Evolutionary conservation across 164 flowering plant species (phyloP).

Genomic region (Cinnamomum micranthum): DNA sequence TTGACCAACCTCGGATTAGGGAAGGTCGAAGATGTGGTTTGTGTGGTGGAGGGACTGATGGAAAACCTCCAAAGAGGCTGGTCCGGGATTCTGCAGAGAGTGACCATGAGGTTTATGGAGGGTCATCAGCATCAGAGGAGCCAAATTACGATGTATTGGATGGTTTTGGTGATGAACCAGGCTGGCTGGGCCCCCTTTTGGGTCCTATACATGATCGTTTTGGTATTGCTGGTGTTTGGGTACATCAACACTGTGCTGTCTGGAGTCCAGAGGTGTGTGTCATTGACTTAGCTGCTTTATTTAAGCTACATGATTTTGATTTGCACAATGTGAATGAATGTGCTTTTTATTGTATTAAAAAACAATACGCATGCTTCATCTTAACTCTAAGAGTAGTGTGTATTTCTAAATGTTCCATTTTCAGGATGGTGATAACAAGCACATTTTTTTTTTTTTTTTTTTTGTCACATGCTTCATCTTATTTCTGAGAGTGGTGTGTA

Average conservation of each 20-base stretch:
- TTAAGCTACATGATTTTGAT: constrained; percentile 13
- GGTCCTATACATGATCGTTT: constrained; percentile 92
- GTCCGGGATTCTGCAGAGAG: constrained; percentile 56
- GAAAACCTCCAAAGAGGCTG: constrained; percentile 83
- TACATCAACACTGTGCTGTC: constrained; percentile 98
- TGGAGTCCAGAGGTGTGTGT: constrained; percentile 98
- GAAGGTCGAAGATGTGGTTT: constrained; percentile 90
- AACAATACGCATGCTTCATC: neutral
- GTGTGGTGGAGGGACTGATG: constrained; percentile 89
- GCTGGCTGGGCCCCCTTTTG: constrained; percentile 94
- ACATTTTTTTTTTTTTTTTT: too few relatives aligned
- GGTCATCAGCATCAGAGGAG: constrained; percentile 80
- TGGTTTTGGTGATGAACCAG: constrained; percentile 97
- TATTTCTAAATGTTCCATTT: too few relatives aligned
- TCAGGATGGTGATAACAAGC: too few relatives aligned
- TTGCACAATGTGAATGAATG: constrained; percentile 5
- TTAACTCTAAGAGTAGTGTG: too few relatives aligned
- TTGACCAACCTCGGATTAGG: constrained; percentile 34
- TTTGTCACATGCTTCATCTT: neutral
- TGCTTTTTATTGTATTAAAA: constrained; percentile 4
- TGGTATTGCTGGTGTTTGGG: constrained; percentile 97
- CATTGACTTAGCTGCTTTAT: constrained; percentile 10
- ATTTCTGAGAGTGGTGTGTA: neutral
- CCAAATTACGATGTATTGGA: constrained; percentile 87
- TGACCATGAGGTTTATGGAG: constrained; percentile 73